Evolutionary conservation across 1,284 basidiomycete species (phyloP), one percentile per base, ranked within the genome.

Genomic region (Bjerkandera adusta): DNA sequence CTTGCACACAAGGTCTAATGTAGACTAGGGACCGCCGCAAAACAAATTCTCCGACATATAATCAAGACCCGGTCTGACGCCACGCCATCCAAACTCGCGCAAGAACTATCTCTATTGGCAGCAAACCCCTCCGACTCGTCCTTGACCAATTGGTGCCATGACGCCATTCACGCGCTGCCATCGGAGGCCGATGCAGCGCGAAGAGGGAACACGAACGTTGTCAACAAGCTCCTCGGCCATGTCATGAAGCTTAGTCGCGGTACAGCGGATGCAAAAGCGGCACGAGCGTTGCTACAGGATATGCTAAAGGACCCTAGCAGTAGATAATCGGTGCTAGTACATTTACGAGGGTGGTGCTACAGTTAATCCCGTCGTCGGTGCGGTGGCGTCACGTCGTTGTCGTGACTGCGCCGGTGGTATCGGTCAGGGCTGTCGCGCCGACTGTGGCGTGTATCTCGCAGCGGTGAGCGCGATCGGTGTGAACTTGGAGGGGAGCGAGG

Each of bases 221-320:
- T 97, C 33, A 92, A 92, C 71, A 85, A 89, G 51, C 76, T 99
- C 26, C 77, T 98, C 5, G 96, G 96, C 0, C 77, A 81, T 61
- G 89, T 96, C 18, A 97, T 98, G 92, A 89, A 85, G 66, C 65
- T 79, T 43, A 89, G 85, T 49, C 74, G 80, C 49, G 95, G 95
- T 3, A 75, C 82, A 26, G 92, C 85, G 16, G 85, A 97, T 61
- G 82, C 83, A 1, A 67, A 70, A 40, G 66, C 66, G 20, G 73
- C 72, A n/a, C 73, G 68, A 53, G 58, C 57, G 10, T 60, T 68
- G 53, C 56, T 88, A 26, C 68, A 76, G 43, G 67, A 69, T 47
- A 58, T 84, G 37, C 62, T 78, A 45, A 24, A 21, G 24, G 21
- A 42, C 27, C 26, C 38, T 18, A 44, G 21, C 36, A 24, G 25